Evolutionary conservation across 441 rosid genomes (phyloP).

Genomic region (Aquilaria agallochum): DNA sequence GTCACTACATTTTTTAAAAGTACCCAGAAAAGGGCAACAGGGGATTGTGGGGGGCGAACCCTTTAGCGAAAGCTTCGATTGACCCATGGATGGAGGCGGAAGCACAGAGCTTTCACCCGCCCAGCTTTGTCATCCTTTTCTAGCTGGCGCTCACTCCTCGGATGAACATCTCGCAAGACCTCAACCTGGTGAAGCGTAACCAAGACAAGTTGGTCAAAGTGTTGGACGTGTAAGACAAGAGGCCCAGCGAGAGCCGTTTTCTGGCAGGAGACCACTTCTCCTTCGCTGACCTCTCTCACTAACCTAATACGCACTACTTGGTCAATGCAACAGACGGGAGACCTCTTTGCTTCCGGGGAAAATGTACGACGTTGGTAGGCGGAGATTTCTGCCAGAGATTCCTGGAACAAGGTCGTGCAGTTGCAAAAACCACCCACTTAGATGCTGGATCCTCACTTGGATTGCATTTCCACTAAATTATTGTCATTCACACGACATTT

Average conservation of each 20-base stretch:
- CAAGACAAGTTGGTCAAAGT: conserved; percentile 51
- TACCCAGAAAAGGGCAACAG: conserved; percentile 46
- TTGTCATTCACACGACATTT: too few species aligned
- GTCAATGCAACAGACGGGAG: conserved; percentile 32
- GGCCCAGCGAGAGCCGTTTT: conserved; percentile 46
- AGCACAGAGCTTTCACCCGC: conserved; percentile 55
- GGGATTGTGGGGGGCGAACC: conserved; percentile 46
- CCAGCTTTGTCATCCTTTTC: conserved; percentile 45
- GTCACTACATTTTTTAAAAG: conserved; percentile 59
- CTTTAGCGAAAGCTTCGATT: conserved; percentile 54
- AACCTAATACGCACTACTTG: conserved; percentile 52
- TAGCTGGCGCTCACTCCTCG: conserved; percentile 58
- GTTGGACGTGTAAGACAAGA: conserved; percentile 58
- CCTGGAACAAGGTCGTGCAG: conserved; percentile 62
- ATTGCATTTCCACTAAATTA: too few species aligned
- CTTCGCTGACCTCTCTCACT: conserved; percentile 65
- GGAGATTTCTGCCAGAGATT: conserved; percentile 54
- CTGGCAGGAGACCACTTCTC: conserved; percentile 68
- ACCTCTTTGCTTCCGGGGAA: conserved; percentile 41
- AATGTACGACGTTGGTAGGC: conserved; percentile 73
- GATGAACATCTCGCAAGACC: conserved; percentile 58
- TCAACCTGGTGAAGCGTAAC: conserved; percentile 32
- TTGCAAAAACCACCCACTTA: conserved; percentile 30
- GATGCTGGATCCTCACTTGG: too few species aligned
- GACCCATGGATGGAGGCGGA: conserved; percentile 81